phyloP scores from a whole-genome alignment of 495 filamentous ascomycete species.

The Tuber brumale region DNA sequence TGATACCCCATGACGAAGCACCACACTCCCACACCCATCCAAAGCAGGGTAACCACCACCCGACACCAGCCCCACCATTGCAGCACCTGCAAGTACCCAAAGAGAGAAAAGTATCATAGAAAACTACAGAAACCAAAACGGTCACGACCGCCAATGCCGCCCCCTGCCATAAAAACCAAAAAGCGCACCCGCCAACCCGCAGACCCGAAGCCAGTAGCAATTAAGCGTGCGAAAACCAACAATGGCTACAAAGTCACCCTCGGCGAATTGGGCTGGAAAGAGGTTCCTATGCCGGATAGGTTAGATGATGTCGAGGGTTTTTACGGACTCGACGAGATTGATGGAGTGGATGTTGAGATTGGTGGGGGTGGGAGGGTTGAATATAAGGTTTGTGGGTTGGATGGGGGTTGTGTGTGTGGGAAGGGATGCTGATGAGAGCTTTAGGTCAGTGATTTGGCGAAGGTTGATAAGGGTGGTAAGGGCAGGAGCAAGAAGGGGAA shows the following conservation, averaged over 20 bases:
- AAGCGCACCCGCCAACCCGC: background rate
- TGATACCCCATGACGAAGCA: background rate
- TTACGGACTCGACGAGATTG: constrained; percentile 86
- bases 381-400: constrained; percentile 47
- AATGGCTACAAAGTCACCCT: constrained; percentile 42
- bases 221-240: constrained; percentile 27
- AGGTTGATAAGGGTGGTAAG: constrained; percentile 32
- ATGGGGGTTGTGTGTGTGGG: background rate
- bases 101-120: no score
- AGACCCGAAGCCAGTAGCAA: background rate
- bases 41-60: background rate
- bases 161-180: background rate
- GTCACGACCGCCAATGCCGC: background rate
- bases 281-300: constrained; percentile 74
- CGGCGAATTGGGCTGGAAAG: constrained; percentile 74
- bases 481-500: background rate
- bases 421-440: background rate
- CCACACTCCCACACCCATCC: background rate
- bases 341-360: constrained; percentile 70
- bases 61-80: background rate
- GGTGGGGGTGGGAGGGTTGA: constrained; percentile 46
- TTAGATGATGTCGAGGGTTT: constrained; percentile 92
- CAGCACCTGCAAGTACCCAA: background rate
- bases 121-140: background rate
- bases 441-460: constrained; percentile 10